phyloP scores from a whole-genome alignment of 1,284 basidiomycete species.

The Melampsora americana region DNA sequence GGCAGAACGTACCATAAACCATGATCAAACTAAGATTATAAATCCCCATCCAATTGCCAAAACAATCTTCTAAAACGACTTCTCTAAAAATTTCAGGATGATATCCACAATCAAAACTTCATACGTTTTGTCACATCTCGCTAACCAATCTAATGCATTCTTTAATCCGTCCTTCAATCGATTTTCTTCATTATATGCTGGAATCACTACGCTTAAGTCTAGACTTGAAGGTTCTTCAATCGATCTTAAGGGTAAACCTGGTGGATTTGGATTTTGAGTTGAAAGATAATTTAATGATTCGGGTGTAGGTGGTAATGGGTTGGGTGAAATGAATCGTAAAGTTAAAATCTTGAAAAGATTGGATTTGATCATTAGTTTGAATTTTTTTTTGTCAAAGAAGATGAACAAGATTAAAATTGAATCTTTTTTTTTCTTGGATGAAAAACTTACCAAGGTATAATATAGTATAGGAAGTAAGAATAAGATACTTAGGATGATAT shows the following conservation, averaged over 20 bases:
- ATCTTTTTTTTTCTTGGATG: too few species aligned
- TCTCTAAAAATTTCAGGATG: slow-evolving; percentile 55
- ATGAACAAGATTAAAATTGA: too few species aligned
- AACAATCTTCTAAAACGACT: slow-evolving; percentile 80
- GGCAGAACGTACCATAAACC: slow-evolving; percentile 81
- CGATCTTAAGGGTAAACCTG: slow-evolving; percentile 43
- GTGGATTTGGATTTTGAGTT: slow-evolving; percentile 60
- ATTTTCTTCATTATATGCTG: slow-evolving; percentile 81
- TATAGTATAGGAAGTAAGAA: slow-evolving; percentile 2
- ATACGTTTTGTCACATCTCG: slow-evolving; percentile 53
- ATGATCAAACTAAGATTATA: slow-evolving; percentile 92
- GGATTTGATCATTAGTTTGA: background rate
- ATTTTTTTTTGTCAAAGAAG: too few species aligned
- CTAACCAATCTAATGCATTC: slow-evolving; percentile 71
- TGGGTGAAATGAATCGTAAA: background rate
- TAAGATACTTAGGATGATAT: background rate
- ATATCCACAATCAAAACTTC: slow-evolving; percentile 88
- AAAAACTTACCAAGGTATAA: background rate
- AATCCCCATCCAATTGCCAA: slow-evolving; percentile 86
- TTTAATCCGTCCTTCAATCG: slow-evolving; percentile 78
- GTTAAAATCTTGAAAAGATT: background rate
- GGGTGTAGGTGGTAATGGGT: background rate
- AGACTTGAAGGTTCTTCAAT: slow-evolving; percentile 57
- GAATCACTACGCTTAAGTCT: slow-evolving; percentile 72
- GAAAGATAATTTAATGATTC: slow-evolving; percentile 55